A percentile compares a stretch with the other conserved stretches of the same genome.
Evolutionary conservation across 2,329 filamentous ascomycete genomes (phyloP).

Genomic region (Stagonosporopsis cucurbitacearum): DNA sequence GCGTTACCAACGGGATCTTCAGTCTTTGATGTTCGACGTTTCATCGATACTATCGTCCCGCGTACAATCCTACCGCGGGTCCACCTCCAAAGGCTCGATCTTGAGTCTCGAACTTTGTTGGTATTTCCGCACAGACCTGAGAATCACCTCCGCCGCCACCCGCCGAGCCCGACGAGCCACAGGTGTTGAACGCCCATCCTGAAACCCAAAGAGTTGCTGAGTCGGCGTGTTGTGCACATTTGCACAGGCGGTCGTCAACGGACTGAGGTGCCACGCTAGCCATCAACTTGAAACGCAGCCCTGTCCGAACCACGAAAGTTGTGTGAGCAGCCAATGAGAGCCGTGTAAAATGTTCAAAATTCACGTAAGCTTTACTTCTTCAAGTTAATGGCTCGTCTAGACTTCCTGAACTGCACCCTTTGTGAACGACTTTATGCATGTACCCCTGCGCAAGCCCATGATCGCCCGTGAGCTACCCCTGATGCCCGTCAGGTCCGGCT

Average conservation of each 20-base stretch:
- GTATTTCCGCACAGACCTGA: constrained; percentile 23
- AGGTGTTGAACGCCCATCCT: constrained; percentile 25
- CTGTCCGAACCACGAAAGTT: constrained; percentile 16
- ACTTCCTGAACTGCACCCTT: constrained; percentile 27
- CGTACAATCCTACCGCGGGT: constrained; percentile 14
- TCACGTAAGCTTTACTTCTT: constrained; percentile 19
- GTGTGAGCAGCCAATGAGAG: constrained; percentile 22
- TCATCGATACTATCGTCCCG: constrained; percentile 27
- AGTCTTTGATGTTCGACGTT: constrained; percentile 17
- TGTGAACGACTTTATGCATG: constrained; percentile 16
- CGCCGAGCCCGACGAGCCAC: constrained; percentile 14
- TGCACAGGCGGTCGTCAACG: constrained; percentile 25
- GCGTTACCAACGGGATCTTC: constrained; percentile 25
- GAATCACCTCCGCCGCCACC: constrained; percentile 22
- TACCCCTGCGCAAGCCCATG: constrained; percentile 33
- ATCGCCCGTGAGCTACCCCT: constrained; percentile 30
- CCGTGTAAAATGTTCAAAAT: constrained; percentile 6
- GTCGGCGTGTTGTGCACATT: constrained; percentile 21
- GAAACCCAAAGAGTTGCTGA: constrained; percentile 23
- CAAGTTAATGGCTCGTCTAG: constrained; percentile 24
- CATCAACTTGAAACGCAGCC: constrained; percentile 32
- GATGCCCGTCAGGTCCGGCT: constrained; percentile 25
- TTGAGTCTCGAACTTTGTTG: constrained; percentile 28
- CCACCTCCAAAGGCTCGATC: constrained; percentile 14
- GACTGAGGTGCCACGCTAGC: constrained; percentile 24